A percentile compares a stretch with the other conserved stretches of the same genome.
Conservation (phyloP, 2,329 filamentous ascomycete genomes). For the Pseudopithomyces maydicus region DNA sequence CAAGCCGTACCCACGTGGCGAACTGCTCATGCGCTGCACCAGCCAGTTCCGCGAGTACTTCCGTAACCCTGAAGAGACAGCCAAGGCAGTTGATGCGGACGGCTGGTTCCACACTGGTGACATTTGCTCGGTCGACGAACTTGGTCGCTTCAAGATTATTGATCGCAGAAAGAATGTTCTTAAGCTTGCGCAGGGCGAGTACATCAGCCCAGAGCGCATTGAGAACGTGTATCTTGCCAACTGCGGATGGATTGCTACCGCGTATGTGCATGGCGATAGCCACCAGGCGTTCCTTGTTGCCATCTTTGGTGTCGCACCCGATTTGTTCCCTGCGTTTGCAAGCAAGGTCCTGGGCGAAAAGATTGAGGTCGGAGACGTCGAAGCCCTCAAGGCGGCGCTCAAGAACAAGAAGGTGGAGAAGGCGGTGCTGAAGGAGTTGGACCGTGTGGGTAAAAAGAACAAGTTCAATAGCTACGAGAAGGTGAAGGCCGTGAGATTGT, state of each 20-base stretch:
- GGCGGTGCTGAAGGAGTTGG: constrained; percentile 78
- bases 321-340: constrained; percentile 80
- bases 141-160: constrained; percentile 89
- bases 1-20: constrained; percentile 86
- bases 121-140: constrained; percentile 81
- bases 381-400: constrained; percentile 69
- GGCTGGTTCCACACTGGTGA: constrained; percentile 99
- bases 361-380: constrained; percentile 67
- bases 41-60: constrained; percentile 85
- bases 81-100: constrained; percentile 79
- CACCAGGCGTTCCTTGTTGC: constrained; percentile 81
- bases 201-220: constrained; percentile 95
- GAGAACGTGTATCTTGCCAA: constrained; percentile 92
- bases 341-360: constrained; percentile 73
- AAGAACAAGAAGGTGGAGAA: constrained; percentile 72
- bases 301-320: constrained; percentile 86
- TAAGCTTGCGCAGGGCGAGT: constrained; percentile 96
- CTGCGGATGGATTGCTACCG: constrained; percentile 76
- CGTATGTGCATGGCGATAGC: constrained; percentile 89
- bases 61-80: constrained; percentile 86
- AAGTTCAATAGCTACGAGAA: constrained; percentile 94
- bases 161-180: constrained; percentile 99
- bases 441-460: constrained; percentile 76
- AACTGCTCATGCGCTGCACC: constrained; percentile 83
- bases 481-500: constrained; percentile 74